Conservation (phyloP, 139 green algal genomes). For the Chlorella sp. region DNA sequence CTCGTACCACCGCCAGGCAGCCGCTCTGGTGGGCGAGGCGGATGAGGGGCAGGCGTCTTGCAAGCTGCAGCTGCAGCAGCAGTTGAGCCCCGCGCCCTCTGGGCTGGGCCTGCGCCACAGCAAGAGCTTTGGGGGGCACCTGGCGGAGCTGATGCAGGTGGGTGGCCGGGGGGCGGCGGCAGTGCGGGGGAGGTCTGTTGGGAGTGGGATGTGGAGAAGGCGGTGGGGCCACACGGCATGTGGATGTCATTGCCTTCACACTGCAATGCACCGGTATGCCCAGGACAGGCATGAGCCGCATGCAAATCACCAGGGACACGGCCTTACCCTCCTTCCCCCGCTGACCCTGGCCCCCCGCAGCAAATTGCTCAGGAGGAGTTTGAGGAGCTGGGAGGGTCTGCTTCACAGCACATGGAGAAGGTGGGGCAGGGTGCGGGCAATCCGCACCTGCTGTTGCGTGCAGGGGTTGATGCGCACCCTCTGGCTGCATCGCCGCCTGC, state of each 20-base stretch:
- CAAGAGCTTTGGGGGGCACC: conserved; percentile 14
- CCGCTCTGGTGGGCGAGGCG: background rate
- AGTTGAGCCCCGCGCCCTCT: background rate
- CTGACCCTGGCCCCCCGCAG: background rate
- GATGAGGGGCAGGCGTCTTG: background rate
- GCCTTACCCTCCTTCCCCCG: background rate
- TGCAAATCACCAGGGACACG: background rate
- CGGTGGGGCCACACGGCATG: background rate
- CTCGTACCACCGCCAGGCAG: background rate
- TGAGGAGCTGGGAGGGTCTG: conserved; percentile 16
- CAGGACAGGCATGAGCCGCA: too few relatives aligned
- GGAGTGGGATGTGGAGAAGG: background rate
- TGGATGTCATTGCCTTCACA: background rate
- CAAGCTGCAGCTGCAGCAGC: conserved; percentile 5
- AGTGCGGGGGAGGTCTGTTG: background rate
- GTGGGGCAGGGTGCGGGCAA: background rate
- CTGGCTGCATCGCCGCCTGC: background rate
- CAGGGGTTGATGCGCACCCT: background rate
- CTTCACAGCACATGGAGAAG: background rate
- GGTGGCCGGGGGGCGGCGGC: too few relatives aligned
- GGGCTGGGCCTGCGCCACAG: conserved; percentile 16
- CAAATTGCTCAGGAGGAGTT: conserved; percentile 22
- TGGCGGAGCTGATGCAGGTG: conserved; percentile 18
- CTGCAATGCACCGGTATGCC: too few relatives aligned
- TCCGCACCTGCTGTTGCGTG: background rate